Evolutionary conservation across 2,329 filamentous ascomycete species (phyloP), one percentile per base, ranked within the genome.

Genomic region (Coccinonectria pachysandricola): DNA sequence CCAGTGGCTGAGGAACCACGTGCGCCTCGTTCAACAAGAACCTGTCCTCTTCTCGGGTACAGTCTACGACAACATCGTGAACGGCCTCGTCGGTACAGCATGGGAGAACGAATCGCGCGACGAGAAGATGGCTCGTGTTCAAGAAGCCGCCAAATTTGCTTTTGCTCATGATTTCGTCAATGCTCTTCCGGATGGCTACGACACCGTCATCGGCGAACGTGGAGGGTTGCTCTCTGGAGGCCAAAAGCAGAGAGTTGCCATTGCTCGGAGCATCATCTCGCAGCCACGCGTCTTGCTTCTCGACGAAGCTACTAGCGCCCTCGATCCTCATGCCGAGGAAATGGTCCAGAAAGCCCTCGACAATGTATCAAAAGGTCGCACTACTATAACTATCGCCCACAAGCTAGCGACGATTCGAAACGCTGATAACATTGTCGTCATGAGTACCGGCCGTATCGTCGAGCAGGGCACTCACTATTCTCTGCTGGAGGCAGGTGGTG

Each of bases 301-400:
- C 3, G 75, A 80, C 35, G 75, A 80, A 49, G 75, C 75, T 1
- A 80, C 75, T 0, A 71, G 65, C 23, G 70, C 74, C 3, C 43
- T 62, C 13, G 54, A 59, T 25, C 46, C 52, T 1, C 49, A 57
- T 8, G 50, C 58, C 3, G 57, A 62, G 21, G 49, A 55, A 1
- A 56, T 66, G 10, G 68, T 75, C 0, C 68, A 74, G 35, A 49
- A 58, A 12, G 68, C 69, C 0, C 55, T 74, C 7, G 60, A 65
- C 25, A 54, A 56, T 10, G 57, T 72, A 1, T 68, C 69, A 0
- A 51, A 59, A 23, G 61, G 64, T 18, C 57, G 72, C 5, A 80
- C 75, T 0, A 79, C 72, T 0, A 70, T 81, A 16, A 60, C 74
- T 10, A 74, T 79, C 23, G 74, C 75, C 0, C 71, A 75, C 48